Conservation (phyloP, 2,329 filamentous ascomycete species). For the Colletotrichum liriopes region DNA sequence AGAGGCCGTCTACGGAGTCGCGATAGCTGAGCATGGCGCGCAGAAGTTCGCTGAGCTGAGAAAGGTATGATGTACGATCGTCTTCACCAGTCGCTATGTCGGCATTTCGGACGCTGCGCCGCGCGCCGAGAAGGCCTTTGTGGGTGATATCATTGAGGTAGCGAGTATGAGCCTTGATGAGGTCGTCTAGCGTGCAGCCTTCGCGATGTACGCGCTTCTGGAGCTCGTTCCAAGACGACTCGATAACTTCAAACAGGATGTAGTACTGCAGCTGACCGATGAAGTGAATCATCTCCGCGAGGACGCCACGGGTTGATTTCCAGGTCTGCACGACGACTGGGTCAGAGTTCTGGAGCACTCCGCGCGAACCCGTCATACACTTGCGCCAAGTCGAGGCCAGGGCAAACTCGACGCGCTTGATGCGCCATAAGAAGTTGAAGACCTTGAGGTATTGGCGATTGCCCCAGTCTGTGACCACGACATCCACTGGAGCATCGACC, state of each 20-base stretch:
- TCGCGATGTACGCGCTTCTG: conserved; percentile 87
- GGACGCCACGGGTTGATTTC: conserved; percentile 89
- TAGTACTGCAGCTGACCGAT: conserved; percentile 98
- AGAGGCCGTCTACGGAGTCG: conserved; percentile 93
- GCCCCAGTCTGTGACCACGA: conserved; percentile 96
- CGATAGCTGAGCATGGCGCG: conserved; percentile 95
- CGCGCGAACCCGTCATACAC: conserved; percentile 94
- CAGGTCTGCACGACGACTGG: conserved; percentile 81
- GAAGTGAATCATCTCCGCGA: conserved; percentile 99
- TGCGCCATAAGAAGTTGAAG: conserved; percentile 98
- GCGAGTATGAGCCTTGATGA: conserved; percentile 90
- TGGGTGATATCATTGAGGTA: conserved; percentile 96
- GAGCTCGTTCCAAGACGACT: conserved; percentile 93
- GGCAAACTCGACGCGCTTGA: conserved; percentile 97
- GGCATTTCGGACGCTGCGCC: conserved; percentile 61
- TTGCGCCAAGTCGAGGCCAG: conserved; percentile 92
- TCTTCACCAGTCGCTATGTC: conserved; percentile 68
- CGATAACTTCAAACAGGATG: conserved; percentile 98
- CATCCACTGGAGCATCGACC: conserved; percentile 95
- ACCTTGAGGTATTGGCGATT: conserved; percentile 98
- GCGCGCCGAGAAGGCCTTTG: conserved; percentile 91
- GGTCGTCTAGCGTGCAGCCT: conserved; percentile 92
- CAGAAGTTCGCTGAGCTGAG: conserved; percentile 92
- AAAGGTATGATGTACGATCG: conserved; percentile 84
- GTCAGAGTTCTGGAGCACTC: conserved; percentile 86